Evolutionary conservation across 495 filamentous ascomycete species (phyloP), one percentile per base, ranked within the genome.

Genomic region (Penicillium bialowiezense): DNA sequence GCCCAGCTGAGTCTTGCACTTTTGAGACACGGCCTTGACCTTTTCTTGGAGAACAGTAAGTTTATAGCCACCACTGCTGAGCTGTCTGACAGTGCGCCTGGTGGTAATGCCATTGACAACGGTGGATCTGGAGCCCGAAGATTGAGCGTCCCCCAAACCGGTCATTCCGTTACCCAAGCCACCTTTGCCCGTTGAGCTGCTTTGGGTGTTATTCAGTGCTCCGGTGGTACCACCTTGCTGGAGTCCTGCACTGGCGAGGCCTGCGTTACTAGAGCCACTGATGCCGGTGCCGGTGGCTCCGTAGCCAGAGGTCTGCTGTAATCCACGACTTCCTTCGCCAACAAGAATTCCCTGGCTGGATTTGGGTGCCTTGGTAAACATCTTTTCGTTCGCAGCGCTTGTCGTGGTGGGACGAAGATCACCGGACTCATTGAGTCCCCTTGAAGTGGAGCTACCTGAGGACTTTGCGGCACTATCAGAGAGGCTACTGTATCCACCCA

Each of bases 1-100:
- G 5, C 64, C 70, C 10, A 73, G 50, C 23, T 69, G 67, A n/a
- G 60, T 50, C 48, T 63, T 69, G 56, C 62, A 70, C 44, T 73
- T 67, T 32, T 67, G 62, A 4, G 63, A 56, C 9, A 71, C 64
- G 5, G 55, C 46, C 28, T 69, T 60, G 2, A 69, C 47, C 26
- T 58, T 67, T 17, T 69, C 70, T 34, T 69, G 68, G 6, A 73
- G 58, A 9, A 69, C 14, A 19, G 51, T 63, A 3, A 55, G 36
- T 7, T 60, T 63, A 48, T 53, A 43, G 7, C 50, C 48, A 23
- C 52, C 32, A 7, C 42, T 37, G 34, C 52, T 50, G 5, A 59
- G 35, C 15, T 49, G 42, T 15, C 36, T 46, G 13, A 64, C 52
- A 17, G 41, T 39, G 12, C 54, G 51, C 12, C 10, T 36, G 7